These are phyloP conservation scores for Globisporangium lucens DNA, from an alignment of 352 stramenopile genomes.

Conservation along the genomic window DNA sequence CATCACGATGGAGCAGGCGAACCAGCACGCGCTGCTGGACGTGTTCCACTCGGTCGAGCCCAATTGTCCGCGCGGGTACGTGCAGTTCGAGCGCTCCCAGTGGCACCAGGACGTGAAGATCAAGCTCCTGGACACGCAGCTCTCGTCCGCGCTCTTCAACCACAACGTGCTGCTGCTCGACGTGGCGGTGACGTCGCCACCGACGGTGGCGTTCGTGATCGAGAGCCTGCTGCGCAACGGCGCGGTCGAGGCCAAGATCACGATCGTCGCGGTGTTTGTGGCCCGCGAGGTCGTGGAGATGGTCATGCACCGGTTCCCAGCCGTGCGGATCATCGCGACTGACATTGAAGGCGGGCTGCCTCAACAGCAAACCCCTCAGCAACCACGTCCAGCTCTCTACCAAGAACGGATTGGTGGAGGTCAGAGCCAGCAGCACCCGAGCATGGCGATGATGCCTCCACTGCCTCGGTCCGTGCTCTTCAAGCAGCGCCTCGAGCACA, in stretches of 20 bases:
- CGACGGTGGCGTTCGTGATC: slow-evolving; percentile 14
- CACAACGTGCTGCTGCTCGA: slow-evolving; percentile 17
- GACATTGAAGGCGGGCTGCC: slow-evolving; percentile 11
- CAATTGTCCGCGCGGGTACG: slow-evolving; percentile 21
- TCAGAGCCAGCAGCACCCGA: neutral
- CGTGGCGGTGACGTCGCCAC: slow-evolving; percentile 14
- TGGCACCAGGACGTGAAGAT: slow-evolving; percentile 21
- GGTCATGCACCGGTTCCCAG: slow-evolving; percentile 11
- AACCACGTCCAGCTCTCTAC: neutral
- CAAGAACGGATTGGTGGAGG: slow-evolving; percentile 6
- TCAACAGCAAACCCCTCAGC: neutral
- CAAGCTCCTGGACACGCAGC: slow-evolving; percentile 16
- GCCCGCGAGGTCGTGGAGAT: slow-evolving; percentile 12
- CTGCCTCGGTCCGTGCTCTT: slow-evolving; percentile 16
- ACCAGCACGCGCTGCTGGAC: slow-evolving; percentile 19
- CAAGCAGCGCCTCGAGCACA: slow-evolving; percentile 16
- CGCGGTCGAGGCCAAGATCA: slow-evolving; percentile 13
- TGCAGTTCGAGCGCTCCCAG: slow-evolving; percentile 20
- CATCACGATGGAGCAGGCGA: slow-evolving; percentile 14
- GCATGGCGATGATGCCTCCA: neutral
- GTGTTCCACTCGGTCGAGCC: slow-evolving; percentile 32
- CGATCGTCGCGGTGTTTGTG: slow-evolving; percentile 18
- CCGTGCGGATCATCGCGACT: slow-evolving; percentile 14
- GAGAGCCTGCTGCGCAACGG: slow-evolving; percentile 18
- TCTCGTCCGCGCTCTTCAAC: slow-evolving; percentile 15